Evolutionary conservation across 192 early-diverging fungal species (phyloP), one percentile per base, ranked within the genome.

Genomic region (Linnemannia schmuckeri): DNA sequence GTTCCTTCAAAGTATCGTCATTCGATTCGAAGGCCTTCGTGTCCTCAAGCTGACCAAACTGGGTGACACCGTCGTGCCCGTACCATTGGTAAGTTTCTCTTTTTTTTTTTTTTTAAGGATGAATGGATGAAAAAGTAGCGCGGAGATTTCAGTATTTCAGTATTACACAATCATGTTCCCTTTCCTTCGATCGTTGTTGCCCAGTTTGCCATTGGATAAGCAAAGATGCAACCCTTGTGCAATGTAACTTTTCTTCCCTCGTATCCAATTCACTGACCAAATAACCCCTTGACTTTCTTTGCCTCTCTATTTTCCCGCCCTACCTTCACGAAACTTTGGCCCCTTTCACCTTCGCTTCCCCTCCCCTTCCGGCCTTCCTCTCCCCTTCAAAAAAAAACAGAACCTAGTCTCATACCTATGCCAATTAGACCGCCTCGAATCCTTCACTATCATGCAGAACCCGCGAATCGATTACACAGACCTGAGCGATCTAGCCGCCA

Each of bases 381-480:
- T 77, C 44, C 27, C 41, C 15, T 74, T 68, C 2, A 18, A 15
- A 49, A 49, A 49, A 5, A 46, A 46, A 15, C 7, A 87, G 85
- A 81, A 87, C 47, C 63, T 87, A 15, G 85, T 81, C 24, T 77
- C 85, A 27, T 87, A 87, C 41, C 73, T 87, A 24, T 81, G 85
- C 72, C 85, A 87, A 46, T 55, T 87, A 40, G 85, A 87, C 33
- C 75, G 61, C 66, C 80, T 87, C 6, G 80, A 87, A 81, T 57
- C 74, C 55, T 87, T 87, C 35, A 81, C 80, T 10, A 81, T 87
- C 72, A 55, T 87, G 12, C 78, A 87, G 40, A 87, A 77, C 66
- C 79, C 78, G 13, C 41, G 85, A 7, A 18, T 87, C 2, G 76
- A 81, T 30, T 8, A 78, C 30, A 6, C 71, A 6, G 79, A 87